Base-by-base conservation (phyloP, 768 basidiomycete genomes). In the Saitozyma podzolica region DNA sequence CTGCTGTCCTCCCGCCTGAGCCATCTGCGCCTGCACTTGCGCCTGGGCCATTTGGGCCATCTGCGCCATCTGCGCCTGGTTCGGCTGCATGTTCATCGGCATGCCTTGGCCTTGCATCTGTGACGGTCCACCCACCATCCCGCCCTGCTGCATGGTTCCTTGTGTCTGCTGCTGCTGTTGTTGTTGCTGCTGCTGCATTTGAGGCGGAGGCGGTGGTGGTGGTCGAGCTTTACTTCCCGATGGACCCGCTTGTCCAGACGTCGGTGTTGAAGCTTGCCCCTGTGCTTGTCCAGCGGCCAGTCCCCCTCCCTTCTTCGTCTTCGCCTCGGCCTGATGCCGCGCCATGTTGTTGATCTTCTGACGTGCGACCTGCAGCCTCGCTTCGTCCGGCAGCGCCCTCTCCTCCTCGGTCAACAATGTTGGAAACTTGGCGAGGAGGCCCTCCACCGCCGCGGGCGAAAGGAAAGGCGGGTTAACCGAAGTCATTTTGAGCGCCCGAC, bases 391-490 rank as follows among this genome's bases (percentile, higher is more conserved):
- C 17, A 71, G 47, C 9, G 41, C 20, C 19, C 58, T 54, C 48
- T 73, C 72, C 9, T 40, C 60, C 11, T 63, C 57, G 9, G 50
- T 53, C 14, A 73, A 55, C 9, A 73, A 8, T 19, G 52, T 43
- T 7, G 72, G 68, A 45, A 66, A 65, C 14, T 62, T 65, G 3
- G 17, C n/a, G 54, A 70, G 64, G 10, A 73, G 54, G 29, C 51
- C 54, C 14, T 56, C 45, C 13, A 47, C 13, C 56, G 51, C 62
- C 29, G 29, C 29, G 29, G 29, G 29, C 29, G 29, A 29, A 29
- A 29, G 29, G 5, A 29, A 29, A 29, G 29, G 29, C 29, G 29
- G 29, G 29, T 29, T 29, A 5, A 29, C 29, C 29, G 29, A 29
- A 29, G 29, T 29, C 29, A 29, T 29, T 29, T 29, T 29, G 29